Base-by-base conservation (phyloP, 2,329 filamentous ascomycete species). In the Aspergillus latus region DNA sequence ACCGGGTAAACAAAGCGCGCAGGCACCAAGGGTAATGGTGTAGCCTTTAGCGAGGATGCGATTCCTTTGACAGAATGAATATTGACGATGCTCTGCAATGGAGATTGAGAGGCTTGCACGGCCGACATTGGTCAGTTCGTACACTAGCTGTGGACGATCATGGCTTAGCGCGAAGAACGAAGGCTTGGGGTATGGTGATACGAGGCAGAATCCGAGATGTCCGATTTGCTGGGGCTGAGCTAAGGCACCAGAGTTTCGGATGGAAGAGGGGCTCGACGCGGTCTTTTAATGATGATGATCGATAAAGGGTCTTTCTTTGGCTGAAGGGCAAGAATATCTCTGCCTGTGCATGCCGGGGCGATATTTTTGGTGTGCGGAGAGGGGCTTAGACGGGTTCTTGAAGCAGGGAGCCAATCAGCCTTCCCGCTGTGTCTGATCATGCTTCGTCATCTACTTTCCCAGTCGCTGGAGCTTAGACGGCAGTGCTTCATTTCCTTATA, bases 161-260 rank as follows among this genome's bases (percentile, higher is more conserved):
- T 28, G 26, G 21, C 42, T 26, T 28, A 28, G 42, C 42, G 21
- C 29, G 42, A 13, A 28, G 42, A 44, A n/a, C 26, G 21, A 44
- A 44, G 42, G 37, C 43, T 15, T 34, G 37, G 7, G 30, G 21
- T 10, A 37, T 37, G 11, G 34, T 37, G 34, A 28, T 42, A 16
- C 47, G 32, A 56, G 47, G 47, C 28, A 50, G 47, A 48, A 34
- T 40, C 21, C 36, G 43, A 16, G 36, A 43, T 37, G 32, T 21
- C 50, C 28, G 34, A 56, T 56, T 56, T 52, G 44, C 26, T 4
- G 43, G 13, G 54, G 54, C 54, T 48, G 29, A 52, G 54, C 36
- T 29, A 56, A 56, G 54, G 54, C 54, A 44, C 49, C 54, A 52
- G 42, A 52, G 49, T 56, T 56, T 48, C 34, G 29, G 11, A 7